phyloP scores from a whole-genome alignment of 108 stramenopile genomes.

The Nitzschia sp. region DNA sequence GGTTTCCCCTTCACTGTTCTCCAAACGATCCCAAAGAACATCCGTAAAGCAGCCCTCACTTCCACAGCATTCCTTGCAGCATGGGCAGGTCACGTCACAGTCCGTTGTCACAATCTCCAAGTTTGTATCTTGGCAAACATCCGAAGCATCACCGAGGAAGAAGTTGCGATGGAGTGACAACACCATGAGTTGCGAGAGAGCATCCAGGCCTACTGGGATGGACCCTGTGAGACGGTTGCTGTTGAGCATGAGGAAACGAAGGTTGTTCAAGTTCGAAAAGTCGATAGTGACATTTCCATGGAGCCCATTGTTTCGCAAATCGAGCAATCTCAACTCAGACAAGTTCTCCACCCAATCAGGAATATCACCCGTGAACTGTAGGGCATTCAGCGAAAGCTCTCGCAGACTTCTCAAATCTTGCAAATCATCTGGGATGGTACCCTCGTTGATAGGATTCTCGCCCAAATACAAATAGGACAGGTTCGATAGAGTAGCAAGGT shows the following conservation, averaged over 20 bases:
- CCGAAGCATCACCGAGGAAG: conserved; percentile 17
- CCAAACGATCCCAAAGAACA: conserved; percentile 19
- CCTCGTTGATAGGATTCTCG: conserved; percentile 12
- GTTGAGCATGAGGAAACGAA: conserved; percentile 29
- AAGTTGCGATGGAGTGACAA: conserved; percentile 34
- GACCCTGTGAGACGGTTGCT: conserved; percentile 22
- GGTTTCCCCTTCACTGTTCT: conserved; percentile 29
- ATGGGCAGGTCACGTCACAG: conserved; percentile 24
- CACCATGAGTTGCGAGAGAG: conserved; percentile 13
- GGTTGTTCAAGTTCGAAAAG: conserved; percentile 18
- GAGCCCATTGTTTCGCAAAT: conserved; percentile 26
- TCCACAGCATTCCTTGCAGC: conserved; percentile 43
- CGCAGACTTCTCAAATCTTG: conserved; percentile 17
- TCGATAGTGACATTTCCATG: conserved; percentile 16
- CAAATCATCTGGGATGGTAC: conserved; percentile 29
- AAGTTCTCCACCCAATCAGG: conserved; percentile 36
- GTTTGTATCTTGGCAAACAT: conserved; percentile 10
- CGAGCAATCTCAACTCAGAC: conserved; percentile 25
- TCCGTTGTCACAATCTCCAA: conserved; percentile 31
- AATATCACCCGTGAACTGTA: conserved; percentile 19
- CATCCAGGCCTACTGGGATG: conserved; percentile 10
- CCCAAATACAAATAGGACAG: conserved; percentile 34
- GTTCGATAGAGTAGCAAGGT: background rate
- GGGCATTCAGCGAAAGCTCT: conserved; percentile 31
- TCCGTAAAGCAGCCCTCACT: conserved; percentile 30